Percentiles rank a stretch among this genome's conserved stretches.
Conservation (phyloP, 73 alveolate genomes). For the Effrenium voratum region DNA sequence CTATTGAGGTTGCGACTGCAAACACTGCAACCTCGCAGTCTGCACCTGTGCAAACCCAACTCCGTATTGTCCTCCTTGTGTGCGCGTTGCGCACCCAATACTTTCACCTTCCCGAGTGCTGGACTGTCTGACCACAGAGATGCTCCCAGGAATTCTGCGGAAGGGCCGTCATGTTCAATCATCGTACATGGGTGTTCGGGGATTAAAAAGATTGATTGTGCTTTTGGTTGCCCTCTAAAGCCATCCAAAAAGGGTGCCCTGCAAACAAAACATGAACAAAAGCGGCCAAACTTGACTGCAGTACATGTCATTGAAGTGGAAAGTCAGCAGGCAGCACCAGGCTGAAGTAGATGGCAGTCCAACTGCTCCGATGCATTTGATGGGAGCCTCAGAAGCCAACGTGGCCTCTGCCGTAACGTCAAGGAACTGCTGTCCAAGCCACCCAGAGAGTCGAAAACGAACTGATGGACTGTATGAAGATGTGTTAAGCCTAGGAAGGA, state of each 20-base stretch:
- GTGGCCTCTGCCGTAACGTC: not conserved
- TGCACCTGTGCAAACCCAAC: not conserved
- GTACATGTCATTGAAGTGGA: not conserved
- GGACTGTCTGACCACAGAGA: not conserved
- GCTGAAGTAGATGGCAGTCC: constrained; percentile 33
- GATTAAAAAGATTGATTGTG: not conserved
- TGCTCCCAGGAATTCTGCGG: no score
- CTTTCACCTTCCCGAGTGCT: not conserved
- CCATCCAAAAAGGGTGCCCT: not conserved
- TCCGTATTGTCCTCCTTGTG: not conserved
- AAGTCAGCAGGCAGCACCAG: not conserved
- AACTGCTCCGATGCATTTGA: not conserved
- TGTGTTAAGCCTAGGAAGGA: not conserved
- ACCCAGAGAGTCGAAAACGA: not conserved
- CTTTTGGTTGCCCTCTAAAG: no score
- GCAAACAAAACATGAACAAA: not conserved
- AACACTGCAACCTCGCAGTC: not conserved
- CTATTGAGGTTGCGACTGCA: not conserved
- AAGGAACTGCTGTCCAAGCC: not conserved
- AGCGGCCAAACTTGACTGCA: not conserved
- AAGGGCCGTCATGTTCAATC: no score
- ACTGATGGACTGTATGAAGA: not conserved
- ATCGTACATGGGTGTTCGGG: not conserved
- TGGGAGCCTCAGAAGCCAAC: constrained; percentile 8
- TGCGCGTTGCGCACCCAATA: not conserved